A percentile compares a stretch with the other conserved stretches of the same genome.
Evolutionary conservation across 2,329 filamentous ascomycete species (phyloP).

Genomic region (Alternaria postmessia): DNA sequence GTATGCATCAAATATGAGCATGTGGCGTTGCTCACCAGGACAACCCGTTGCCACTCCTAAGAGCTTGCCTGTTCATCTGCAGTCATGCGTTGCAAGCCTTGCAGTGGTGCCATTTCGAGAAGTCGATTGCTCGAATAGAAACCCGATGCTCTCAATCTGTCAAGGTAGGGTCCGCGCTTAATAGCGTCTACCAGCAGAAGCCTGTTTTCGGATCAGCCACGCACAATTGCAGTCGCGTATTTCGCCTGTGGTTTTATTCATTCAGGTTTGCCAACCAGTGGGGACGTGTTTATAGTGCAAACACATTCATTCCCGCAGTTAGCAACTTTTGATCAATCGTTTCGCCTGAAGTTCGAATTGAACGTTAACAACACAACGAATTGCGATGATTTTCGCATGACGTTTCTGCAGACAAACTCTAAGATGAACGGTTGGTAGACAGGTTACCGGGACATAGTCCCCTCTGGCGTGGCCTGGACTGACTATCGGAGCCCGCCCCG

Average conservation of each 20-base stretch:
- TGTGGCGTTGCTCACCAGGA: not conserved
- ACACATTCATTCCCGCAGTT: not conserved
- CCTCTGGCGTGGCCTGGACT: not conserved
- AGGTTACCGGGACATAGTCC: not conserved
- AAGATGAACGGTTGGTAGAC: not conserved
- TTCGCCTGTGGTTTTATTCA: not conserved
- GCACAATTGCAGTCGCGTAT: not conserved
- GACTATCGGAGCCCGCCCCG: not conserved
- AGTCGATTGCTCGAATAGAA: conserved; percentile 2
- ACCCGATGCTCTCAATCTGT: not conserved
- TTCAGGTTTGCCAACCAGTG: not conserved
- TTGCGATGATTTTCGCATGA: not conserved
- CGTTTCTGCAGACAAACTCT: not conserved
- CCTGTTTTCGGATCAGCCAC: not conserved
- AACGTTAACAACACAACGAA: not conserved
- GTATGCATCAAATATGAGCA: not conserved
- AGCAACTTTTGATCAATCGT: not conserved
- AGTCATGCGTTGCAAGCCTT: not conserved
- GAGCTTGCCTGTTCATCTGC: not conserved
- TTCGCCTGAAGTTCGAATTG: not conserved
- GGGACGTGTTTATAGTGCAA: no score
- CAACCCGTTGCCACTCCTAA: not conserved
- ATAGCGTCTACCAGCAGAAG: not conserved
- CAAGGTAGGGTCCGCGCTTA: conserved; percentile 1
- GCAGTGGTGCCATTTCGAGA: conserved; percentile 2